Conservation (phyloP, 257 asterid species). For the Nicotiana tabacum region DNA sequence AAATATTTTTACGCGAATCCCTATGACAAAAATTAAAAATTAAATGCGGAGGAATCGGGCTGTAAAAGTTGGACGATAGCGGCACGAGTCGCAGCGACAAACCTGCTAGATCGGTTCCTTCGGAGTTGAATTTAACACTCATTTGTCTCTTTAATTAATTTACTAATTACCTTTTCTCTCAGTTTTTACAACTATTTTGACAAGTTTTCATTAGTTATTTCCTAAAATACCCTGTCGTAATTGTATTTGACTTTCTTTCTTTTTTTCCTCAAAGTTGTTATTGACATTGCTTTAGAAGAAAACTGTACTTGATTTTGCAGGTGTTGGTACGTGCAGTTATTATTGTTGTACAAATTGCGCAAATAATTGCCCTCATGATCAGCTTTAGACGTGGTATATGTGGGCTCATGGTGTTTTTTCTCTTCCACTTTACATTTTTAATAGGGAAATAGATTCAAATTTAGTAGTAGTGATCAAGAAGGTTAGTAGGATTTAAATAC, state of each 20-base stretch:
- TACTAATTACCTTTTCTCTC: background rate
- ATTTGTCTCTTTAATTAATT: background rate
- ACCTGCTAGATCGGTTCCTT: constrained; percentile 47
- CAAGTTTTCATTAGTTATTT: background rate
- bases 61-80: constrained; percentile 45
- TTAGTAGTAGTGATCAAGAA: too few relatives aligned
- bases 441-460: background rate
- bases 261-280: background rate
- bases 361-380: background rate
- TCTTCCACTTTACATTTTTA: background rate
- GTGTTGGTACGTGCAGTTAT: constrained; percentile 15
- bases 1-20: constrained; percentile 22
- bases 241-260: background rate
- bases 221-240: background rate
- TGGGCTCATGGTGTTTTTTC: background rate
- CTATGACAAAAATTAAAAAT: constrained; percentile 18
- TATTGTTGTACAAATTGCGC: constrained; percentile 9
- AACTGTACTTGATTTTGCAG: background rate
- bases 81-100: constrained; percentile 48
- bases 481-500: too few relatives aligned
- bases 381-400: background rate
- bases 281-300: background rate
- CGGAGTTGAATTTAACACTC: constrained; percentile 14
- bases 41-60: constrained; percentile 29
- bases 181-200: background rate